Base-by-base conservation (phyloP, 208 protist genomes). In the Leishmania tarentolae region DNA sequence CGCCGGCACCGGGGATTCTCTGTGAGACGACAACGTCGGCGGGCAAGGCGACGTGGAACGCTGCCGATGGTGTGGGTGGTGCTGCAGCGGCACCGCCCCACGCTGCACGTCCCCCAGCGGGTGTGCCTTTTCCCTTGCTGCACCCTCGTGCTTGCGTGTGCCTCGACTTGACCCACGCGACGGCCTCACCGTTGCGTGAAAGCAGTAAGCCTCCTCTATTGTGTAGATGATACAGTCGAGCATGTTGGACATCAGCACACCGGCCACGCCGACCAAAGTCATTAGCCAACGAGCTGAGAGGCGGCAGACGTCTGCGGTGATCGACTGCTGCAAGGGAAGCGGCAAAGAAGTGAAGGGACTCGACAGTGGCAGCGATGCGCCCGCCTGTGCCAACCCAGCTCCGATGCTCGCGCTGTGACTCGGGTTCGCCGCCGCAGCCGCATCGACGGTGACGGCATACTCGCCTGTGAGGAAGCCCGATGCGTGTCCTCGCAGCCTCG, bases 161-260 rank as follows among this genome's bases (percentile, higher is more conserved):
- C n/a, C 4, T 37, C n/a, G n/a, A 66, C 19, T 31, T 4, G 8
- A 19, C 59, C 59, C 21, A 0, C 59, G 11, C 21, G 59, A 40
- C 59, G 59, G 3, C n/a, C 31, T n/a, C 21, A 31, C 59, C 59
- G 59, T 37, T n/a, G 59, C 59, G 59, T 80, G 75, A 42, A 95
- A 92, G 78, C 88, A 91, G 50, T 89, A 85, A n/a, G 86, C 82
- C 77, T 95, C 91, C 66, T 95, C 87, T 19, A 84, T 56, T 7
- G 88, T 40, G 75, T 92, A 92, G 31, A 95, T 82, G 2, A 89
- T 52, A 1, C 83, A 83, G 82, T 95, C 91, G 69, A 86, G 81
- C 1, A 87, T 11, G 65, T 91, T 75, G 21, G 91, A 85, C 40
- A 90, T 15, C 44, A 88, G 15, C 46, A 95, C 74, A 15, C 78